Conservation (phyloP, 2,329 filamentous ascomycete species). For the Diaporthe citri region DNA sequence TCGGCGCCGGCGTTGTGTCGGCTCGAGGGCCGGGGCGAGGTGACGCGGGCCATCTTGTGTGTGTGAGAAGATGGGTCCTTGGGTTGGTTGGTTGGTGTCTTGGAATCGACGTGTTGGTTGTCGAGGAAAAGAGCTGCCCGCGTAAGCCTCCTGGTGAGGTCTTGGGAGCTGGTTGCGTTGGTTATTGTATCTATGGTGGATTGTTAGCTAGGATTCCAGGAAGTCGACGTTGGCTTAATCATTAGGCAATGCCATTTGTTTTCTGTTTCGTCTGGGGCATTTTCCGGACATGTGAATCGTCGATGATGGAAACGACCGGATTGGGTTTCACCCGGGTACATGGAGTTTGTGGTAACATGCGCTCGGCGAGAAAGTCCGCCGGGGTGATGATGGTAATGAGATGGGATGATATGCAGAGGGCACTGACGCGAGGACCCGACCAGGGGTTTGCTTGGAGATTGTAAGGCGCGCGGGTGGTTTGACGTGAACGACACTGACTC, state of each 20-base stretch:
- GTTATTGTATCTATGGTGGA: neutral
- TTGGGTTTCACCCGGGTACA: neutral
- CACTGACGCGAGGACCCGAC: slow-evolving; percentile 17
- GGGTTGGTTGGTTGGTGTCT: neutral
- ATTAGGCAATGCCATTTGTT: neutral
- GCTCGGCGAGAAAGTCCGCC: slow-evolving; percentile 14
- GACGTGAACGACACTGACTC: slow-evolving; percentile 27
- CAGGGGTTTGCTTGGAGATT: slow-evolving; percentile 7
- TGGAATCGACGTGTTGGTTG: neutral
- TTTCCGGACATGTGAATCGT: slow-evolving; percentile 13
- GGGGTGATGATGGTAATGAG: slow-evolving; percentile 12
- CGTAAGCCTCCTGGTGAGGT: neutral
- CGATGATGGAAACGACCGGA: neutral
- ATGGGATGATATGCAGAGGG: neutral
- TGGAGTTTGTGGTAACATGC: neutral
- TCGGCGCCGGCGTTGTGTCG: neutral
- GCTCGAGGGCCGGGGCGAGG: slow-evolving; percentile 26
- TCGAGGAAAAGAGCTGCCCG: neutral
- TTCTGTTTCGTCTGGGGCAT: neutral
- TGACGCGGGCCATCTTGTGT: slow-evolving; percentile 19
- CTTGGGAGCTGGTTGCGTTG: neutral
- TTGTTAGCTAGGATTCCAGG: neutral
- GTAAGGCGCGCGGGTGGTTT: slow-evolving; percentile 17
- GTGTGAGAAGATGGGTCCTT: neutral
- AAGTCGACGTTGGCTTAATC: neutral